phyloP scores from a whole-genome alignment of 768 basidiomycete genomes.

The Mycena chlorophos region DNA sequence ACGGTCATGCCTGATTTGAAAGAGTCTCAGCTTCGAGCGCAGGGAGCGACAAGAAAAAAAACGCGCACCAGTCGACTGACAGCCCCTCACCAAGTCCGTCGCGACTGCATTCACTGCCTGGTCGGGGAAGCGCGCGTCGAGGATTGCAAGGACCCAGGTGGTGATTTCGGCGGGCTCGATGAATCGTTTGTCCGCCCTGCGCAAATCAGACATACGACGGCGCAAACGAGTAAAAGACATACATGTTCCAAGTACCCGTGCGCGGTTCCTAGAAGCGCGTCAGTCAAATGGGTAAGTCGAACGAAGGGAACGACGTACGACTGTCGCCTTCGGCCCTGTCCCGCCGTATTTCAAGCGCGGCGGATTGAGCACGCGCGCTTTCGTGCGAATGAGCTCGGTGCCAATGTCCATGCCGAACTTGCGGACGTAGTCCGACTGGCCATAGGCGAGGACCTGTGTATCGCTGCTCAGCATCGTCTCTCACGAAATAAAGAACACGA shows the following conservation, averaged over 20 bases:
- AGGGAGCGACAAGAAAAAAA: slow-evolving; percentile 26
- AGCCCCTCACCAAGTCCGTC: slow-evolving; percentile 47
- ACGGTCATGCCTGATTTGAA: slow-evolving; percentile 56
- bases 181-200: slow-evolving; percentile 68
- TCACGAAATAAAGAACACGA: neutral
- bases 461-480: neutral
- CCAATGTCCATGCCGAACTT: slow-evolving; percentile 45
- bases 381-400: slow-evolving; percentile 36
- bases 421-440: slow-evolving; percentile 43
- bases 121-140: slow-evolving; percentile 59
- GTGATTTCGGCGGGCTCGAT: slow-evolving; percentile 51
- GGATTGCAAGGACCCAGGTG: slow-evolving; percentile 66
- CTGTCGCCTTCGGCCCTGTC: slow-evolving; percentile 35
- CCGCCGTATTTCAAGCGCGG: slow-evolving; percentile 53
- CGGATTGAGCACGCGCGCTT: slow-evolving; percentile 47
- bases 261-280: slow-evolving; percentile 45
- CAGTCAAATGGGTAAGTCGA: neutral
- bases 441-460: slow-evolving; percentile 43
- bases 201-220: slow-evolving; percentile 39
- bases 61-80: slow-evolving; percentile 57
- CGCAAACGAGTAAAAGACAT: neutral
- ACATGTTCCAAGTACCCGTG: slow-evolving; percentile 80
- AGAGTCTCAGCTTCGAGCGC: slow-evolving; percentile 33
- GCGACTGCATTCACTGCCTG: slow-evolving; percentile 51
- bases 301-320: slow-evolving; percentile 36